These are phyloP conservation scores for Boletus tylopilopsis DNA, from an alignment of 768 basidiomycete species.

Conservation along the genomic window DNA sequence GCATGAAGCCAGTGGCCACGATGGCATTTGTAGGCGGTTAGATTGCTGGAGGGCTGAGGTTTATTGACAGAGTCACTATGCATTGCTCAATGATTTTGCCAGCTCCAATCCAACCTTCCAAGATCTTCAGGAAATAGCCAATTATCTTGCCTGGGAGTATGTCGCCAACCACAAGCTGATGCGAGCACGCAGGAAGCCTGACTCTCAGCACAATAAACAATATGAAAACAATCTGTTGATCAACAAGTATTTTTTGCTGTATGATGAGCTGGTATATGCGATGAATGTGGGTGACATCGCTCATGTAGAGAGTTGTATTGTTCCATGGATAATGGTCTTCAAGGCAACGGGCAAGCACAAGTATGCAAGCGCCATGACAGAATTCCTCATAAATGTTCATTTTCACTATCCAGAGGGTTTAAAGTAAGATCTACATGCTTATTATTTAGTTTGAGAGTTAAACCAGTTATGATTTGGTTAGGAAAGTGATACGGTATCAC, in stretches of 20 bases:
- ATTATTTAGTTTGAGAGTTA: too few species aligned
- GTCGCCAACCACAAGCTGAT: neutral
- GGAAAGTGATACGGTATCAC: too few species aligned
- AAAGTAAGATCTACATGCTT: neutral
- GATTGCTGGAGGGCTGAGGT: neutral
- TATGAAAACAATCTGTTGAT: slow-evolving; percentile 32
- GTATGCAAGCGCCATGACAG: slow-evolving; percentile 29
- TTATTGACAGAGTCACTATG: neutral
- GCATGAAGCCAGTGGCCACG: slow-evolving; percentile 36
- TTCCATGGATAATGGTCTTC: slow-evolving; percentile 28
- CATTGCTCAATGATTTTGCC: too few species aligned
- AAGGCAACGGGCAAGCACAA: slow-evolving; percentile 34
- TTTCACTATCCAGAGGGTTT: neutral
- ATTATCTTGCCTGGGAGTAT: neutral
- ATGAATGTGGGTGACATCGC: slow-evolving; percentile 35
- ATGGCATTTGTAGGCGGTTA: slow-evolving; percentile 15
- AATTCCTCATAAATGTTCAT: slow-evolving; percentile 12
- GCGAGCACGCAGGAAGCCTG: neutral
- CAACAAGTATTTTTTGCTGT: slow-evolving; percentile 36
- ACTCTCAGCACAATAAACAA: slow-evolving; percentile 5
- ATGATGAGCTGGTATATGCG: slow-evolving; percentile 35
- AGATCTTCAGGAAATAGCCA: neutral
- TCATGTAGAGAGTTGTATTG: slow-evolving; percentile 22
- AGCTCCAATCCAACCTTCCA: neutral
- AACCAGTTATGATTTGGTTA: too few species aligned